Evolutionary conservation across 2,329 filamentous ascomycete genomes (phyloP), one percentile per base, ranked within the genome.

Genomic region (Bipolaris sorokiniana): DNA sequence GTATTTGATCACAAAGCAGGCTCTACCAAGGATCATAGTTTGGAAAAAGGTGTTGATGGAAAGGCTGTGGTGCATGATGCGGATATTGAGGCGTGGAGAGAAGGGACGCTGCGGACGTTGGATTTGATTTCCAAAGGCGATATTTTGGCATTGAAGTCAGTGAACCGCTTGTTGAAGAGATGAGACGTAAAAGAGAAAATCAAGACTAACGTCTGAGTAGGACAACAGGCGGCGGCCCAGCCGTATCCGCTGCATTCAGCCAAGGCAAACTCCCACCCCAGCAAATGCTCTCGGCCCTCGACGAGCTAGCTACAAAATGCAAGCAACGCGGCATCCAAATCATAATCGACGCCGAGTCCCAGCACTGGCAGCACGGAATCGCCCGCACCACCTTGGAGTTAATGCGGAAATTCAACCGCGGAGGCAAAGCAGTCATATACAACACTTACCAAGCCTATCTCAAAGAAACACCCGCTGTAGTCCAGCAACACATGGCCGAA

Each of bases 341-440:
- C 33, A 74, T 82, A 3, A 69, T 82, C 20, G 80, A 82, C 23
- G 81, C 80, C 9, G 81, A 82, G 54, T 80, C 77, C 2, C 79
- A 81, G 38, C 71, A 77, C 10, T 80, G 78, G 64, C 81, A 82
- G 44, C 64, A 64, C 18, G 79, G 78, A 11, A 74, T 74, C 16
- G 60, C 53, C 7, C 62, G 64, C 89, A 89, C 80, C 91, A 93
- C 79, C 81, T 65, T 69, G 41, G 70, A 69, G 49, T 64, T 71
- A 78, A 65, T 18, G 83, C 84, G 46, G 80, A 84, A 64, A 86
- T 90, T 41, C 70, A 82, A 82, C 66, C 73, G 70, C 0, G 67
- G 78, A 16, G 66, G 66, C 4, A 57, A 66, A 16, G 78, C 64
- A 66, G 85, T 93, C 49, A 84, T 97, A 57, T 96, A 93, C 78